Base-by-base conservation (phyloP, 2,329 filamentous ascomycete genomes). In the Zelopaecilomyces penicillatus region DNA sequence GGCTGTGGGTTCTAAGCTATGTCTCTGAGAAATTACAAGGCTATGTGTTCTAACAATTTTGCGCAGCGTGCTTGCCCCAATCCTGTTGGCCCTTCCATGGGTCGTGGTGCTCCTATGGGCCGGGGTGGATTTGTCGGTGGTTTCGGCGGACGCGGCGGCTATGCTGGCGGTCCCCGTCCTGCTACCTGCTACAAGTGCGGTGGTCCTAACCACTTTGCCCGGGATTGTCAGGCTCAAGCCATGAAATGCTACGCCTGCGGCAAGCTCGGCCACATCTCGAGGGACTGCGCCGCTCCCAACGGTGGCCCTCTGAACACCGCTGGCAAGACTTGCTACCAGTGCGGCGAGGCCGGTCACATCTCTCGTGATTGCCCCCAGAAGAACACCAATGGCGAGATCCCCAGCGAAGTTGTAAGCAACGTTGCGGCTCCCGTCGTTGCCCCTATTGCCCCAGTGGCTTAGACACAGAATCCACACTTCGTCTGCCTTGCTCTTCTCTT, bases 211-310 rank as follows among this genome's bases (percentile, higher is more conserved):
- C 93, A 98, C 72, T 98, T 95, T 64, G 93, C 93, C 53, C 86
- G 93, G 54, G 93, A 98, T 62, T 98, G 93, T 76, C 93, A 97
- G 75, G 90, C 93, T 56, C 89, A 95, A 69, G 87, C 89, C 52
- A 95, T 95, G 88, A 96, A 96, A 74, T 96, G 90, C 77, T 96
- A 95, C 62, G 90, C 90, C 54, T 96, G 90, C 64, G 90, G 90
- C 65, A 95, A 95, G 74, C 81, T 95, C 56, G 88, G 88, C 42
- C 89, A 95, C 71, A 95, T 95, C 67, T 94, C 87, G 8, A 74
- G 76, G 58, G 93, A 98, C 69, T 98, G 93, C 76, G 95, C 90
- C 39, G 88, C 91, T 50, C 91, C 93, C 52, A 97, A 97, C 66
- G 93, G 93, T 46, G 93, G 93, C 27, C 89, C 91, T 39, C 76